phyloP scores from a whole-genome alignment of 2,329 filamentous ascomycete genomes.

The Trichoderma sp. region DNA sequence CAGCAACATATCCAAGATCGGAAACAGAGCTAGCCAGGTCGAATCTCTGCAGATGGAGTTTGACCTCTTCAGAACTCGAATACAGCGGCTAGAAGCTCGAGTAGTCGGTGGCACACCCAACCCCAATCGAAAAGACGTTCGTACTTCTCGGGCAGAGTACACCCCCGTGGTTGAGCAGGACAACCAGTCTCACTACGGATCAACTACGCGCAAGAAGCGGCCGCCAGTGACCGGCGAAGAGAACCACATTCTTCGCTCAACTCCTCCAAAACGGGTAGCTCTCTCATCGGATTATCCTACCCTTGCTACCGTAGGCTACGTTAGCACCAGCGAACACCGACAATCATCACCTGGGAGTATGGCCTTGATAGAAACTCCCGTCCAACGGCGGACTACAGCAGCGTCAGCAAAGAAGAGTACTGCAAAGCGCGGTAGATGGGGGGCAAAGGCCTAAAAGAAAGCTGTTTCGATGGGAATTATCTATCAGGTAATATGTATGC shows the following conservation, averaged over 20 bases:
- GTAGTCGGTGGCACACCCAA: neutral
- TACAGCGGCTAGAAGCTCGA: constrained; percentile 35
- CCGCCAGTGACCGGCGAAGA: constrained; percentile 22
- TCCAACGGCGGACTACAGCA: constrained; percentile 11
- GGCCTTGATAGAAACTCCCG: neutral
- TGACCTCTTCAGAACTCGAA: constrained; percentile 37
- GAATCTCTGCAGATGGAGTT: constrained; percentile 43
- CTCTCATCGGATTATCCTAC: constrained; percentile 27
- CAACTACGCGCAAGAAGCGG: constrained; percentile 24
- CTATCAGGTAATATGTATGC: neutral
- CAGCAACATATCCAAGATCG: constrained; percentile 38
- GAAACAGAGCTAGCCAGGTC: constrained; percentile 38
- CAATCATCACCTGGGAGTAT: constrained; percentile 23
- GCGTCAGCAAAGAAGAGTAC: neutral
- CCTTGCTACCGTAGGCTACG: constrained; percentile 11
- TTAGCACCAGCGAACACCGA: constrained; percentile 17
- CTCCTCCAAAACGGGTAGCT: constrained; percentile 27
- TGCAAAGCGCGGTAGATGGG: constrained; percentile 11
- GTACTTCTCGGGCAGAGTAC: neutral
- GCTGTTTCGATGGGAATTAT: neutral
- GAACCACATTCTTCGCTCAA: constrained; percentile 16
- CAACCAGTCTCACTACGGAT: constrained; percentile 14
- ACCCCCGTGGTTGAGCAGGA: neutral
- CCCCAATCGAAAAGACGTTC: constrained; percentile 3
- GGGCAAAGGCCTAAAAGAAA: constrained; percentile 12